A percentile compares a stretch with the other conserved stretches of the same genome.
Evolutionary conservation across 2,329 filamentous ascomycete genomes (phyloP).

Genomic region (Aspergillus melleus): DNA sequence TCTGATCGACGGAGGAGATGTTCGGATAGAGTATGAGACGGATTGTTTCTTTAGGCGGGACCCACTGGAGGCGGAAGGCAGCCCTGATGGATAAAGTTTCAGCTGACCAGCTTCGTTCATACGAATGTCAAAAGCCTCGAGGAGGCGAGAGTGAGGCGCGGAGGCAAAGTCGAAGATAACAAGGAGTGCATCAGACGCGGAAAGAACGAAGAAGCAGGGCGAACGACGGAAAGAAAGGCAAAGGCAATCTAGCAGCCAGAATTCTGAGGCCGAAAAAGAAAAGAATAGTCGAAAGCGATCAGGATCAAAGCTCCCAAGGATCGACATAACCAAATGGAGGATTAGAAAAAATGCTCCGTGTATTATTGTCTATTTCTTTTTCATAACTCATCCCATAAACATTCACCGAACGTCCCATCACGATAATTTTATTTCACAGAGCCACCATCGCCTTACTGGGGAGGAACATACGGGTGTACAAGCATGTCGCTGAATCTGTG

Average conservation of each 20-base stretch:
- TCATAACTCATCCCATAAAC: constrained; percentile 37
- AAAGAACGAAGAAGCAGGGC: not conserved
- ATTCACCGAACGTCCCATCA: constrained; percentile 16
- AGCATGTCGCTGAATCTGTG: constrained; percentile 52
- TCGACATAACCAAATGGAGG: constrained; percentile 7
- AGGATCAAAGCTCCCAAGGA: not conserved
- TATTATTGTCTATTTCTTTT: constrained; percentile 41
- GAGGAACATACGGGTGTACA: constrained; percentile 49
- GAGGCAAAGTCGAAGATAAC: constrained; percentile 7
- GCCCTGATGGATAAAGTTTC: not conserved
- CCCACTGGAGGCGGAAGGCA: not conserved
- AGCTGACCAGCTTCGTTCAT: constrained; percentile 6
- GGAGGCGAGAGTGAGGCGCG: constrained; percentile 16
- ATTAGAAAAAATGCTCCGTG: constrained; percentile 17
- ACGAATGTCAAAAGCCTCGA: constrained; percentile 3
- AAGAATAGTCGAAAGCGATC: not conserved
- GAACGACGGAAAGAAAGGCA: not conserved
- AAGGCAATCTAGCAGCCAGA: not conserved
- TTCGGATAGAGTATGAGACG: not conserved
- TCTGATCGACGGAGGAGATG: not conserved
- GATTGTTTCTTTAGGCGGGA: not conserved
- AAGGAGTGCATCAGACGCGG: not conserved
- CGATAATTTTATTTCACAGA: constrained; percentile 16
- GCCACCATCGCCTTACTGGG: constrained; percentile 32
- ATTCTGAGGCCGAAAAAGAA: not conserved